phyloP scores from a whole-genome alignment of 1,284 basidiomycete genomes.

The Sphaerobolus stellatus region DNA sequence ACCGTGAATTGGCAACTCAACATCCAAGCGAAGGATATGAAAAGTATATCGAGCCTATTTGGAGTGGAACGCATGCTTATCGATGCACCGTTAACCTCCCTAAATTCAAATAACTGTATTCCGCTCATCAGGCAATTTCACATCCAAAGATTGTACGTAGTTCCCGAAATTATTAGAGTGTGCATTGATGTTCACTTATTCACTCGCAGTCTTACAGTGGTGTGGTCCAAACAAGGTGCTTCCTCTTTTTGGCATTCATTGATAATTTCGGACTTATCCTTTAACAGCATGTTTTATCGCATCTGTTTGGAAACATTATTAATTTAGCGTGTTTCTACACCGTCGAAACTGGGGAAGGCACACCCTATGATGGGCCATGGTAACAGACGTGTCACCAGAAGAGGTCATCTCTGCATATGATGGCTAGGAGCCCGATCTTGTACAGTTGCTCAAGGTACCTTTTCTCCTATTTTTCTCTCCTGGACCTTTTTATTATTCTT shows the following conservation, averaged over 20 bases:
- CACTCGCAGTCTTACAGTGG: slow-evolving; percentile 31
- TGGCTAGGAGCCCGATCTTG: slow-evolving; percentile 40
- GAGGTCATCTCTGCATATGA: slow-evolving; percentile 34
- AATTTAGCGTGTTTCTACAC: slow-evolving; percentile 42
- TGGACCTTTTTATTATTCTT: not conserved
- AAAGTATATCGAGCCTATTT: slow-evolving; percentile 35
- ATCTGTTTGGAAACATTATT: slow-evolving; percentile 32
- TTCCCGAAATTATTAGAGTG: not conserved
- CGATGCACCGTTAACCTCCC: not conserved
- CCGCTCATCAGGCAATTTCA: slow-evolving; percentile 35
- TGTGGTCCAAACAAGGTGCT: slow-evolving; percentile 43
- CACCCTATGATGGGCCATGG: slow-evolving; percentile 32
- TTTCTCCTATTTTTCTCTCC: not conserved
- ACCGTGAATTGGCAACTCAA: slow-evolving; percentile 9
- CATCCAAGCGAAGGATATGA: slow-evolving; percentile 7
- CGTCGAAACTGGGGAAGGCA: slow-evolving; percentile 35
- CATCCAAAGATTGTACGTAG: slow-evolving; percentile 14
- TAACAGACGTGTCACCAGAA: slow-evolving; percentile 31
- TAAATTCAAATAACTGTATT: slow-evolving; percentile 18
- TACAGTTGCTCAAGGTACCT: slow-evolving; percentile 36
- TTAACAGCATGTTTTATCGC: slow-evolving; percentile 22
- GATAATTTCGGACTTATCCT: too few species aligned
- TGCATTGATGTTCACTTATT: not conserved
- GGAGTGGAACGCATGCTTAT: slow-evolving; percentile 37
- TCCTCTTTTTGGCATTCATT: too few species aligned